Percentiles rank a stretch among this genome's conserved stretches.
Conservation (phyloP, 2,329 filamentous ascomycete genomes). For the Penicillium fuscoglaucum region DNA sequence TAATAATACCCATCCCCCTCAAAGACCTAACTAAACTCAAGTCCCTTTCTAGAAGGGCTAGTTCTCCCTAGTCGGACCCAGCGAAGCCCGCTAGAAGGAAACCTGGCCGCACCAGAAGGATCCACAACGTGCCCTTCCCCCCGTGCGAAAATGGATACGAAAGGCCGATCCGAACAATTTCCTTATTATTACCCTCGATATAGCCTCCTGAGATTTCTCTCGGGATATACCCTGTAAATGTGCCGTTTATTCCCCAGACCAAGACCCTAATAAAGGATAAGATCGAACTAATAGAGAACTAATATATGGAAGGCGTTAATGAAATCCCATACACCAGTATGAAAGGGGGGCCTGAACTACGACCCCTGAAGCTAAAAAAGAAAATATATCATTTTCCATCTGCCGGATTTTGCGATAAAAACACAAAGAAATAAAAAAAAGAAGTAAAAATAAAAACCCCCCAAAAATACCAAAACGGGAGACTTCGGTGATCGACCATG, state of each 20-base stretch:
- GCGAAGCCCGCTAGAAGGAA: conserved; percentile 33
- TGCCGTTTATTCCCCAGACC: conserved; percentile 5
- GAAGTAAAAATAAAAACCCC: not conserved
- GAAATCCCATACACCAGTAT: conserved; percentile 6
- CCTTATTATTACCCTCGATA: not conserved
- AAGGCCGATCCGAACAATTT: conserved; percentile 33
- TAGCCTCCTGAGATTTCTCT: conserved; percentile 5
- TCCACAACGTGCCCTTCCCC: conserved; percentile 37
- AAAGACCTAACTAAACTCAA: not conserved
- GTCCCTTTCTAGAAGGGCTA: conserved; percentile 13
- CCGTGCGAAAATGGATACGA: conserved; percentile 34
- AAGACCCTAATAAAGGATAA: not conserved
- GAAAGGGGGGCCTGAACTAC: conserved; percentile 13
- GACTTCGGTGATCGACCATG: conserved; percentile 5
- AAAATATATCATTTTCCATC: not conserved
- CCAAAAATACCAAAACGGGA: not conserved
- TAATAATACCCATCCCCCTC: not conserved
- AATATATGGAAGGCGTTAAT: not conserved
- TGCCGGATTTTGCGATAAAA: not conserved
- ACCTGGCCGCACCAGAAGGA: conserved; percentile 38
- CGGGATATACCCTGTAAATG: not conserved
- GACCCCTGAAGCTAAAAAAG: conserved; percentile 8
- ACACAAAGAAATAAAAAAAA: not conserved
- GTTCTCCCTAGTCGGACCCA: conserved; percentile 24
- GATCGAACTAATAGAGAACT: not conserved